Evolutionary conservation across 352 stramenopile species (phyloP), one percentile per base, ranked within the genome.

Genomic region (Globisporangium okanoganense): DNA sequence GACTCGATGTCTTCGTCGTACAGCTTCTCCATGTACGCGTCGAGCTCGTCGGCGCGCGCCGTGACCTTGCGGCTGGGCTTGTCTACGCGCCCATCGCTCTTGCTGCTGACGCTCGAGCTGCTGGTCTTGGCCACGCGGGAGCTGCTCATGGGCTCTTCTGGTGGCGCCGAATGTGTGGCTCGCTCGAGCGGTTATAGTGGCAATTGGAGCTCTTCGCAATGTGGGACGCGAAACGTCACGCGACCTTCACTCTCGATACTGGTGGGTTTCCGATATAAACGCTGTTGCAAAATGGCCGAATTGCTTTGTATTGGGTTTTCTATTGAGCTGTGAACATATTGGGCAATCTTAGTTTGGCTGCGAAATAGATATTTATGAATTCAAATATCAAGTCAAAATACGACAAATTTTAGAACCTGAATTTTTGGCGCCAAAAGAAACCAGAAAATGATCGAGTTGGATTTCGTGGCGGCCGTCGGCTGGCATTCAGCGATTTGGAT

Each of bases 21-120:
- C 10, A 98, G 76, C 43, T 95, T 87, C 69, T 98, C 92, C 69
- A 98, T 94, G 75, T 98, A 98, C 38, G 93, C 63, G 66, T 98
- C 92, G 22, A 98, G 73, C 33, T 93, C 85, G 33, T 95, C 81
- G 40, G 91, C 67, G 13, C 75, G 71, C 33, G 79, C 79, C 9
- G 74, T 78, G 61, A 82, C 65, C 61, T 88, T 87, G 43, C 78
- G 78, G 6, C 29, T 33, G 10, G 69, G 56, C 51, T 80, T 82
- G 44, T 75, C 66, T 25, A 55, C 27, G 31, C 64, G 72, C 20
- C 31, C 50, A 54, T 66, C 61, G 45, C 33, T 12, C 25, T 67
- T 67, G 45, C 54, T 62, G 36, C 33, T 55, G 14, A 6, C 25
- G 48, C 13, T 51, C 8, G 33, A 33, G 33, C 35, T 58, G 49